These are phyloP conservation scores for Filobasidium uniguttulatum DNA, from an alignment of 1,284 basidiomycete genomes.

Conservation along the genomic window DNA sequence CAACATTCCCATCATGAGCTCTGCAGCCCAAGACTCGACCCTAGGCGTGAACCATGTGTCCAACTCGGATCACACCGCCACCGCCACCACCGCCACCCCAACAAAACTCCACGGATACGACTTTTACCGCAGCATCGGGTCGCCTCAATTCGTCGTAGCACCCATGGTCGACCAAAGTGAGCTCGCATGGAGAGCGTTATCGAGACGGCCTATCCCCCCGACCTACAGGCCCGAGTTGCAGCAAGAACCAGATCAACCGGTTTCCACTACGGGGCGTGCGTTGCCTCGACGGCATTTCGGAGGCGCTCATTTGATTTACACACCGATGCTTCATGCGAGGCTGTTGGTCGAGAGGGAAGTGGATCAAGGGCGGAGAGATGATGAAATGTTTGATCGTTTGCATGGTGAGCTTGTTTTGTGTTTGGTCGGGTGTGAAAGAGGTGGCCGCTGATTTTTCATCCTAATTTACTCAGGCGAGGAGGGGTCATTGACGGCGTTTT, in stretches of 20 bases:
- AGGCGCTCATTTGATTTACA: conserved; percentile 61
- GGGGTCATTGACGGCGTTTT: too few relatives aligned
- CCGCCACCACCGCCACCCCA: conserved; percentile 9
- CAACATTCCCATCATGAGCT: too few relatives aligned
- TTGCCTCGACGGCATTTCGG: conserved; percentile 26
- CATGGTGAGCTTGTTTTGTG: conserved; percentile 54
- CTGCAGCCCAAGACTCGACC: too few relatives aligned
- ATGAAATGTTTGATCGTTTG: conserved; percentile 53
- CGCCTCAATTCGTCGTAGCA: conserved; percentile 76
- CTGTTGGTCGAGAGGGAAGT: conserved; percentile 49
- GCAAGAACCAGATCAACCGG: neutral
- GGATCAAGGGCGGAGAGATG: conserved; percentile 15
- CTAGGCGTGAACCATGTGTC: too few relatives aligned
- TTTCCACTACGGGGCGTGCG: too few relatives aligned
- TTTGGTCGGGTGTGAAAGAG: conserved; percentile 25
- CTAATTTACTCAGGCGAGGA: conserved; percentile 24
- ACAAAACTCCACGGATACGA: conserved; percentile 62
- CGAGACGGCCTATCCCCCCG: conserved; percentile 56
- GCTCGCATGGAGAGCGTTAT: conserved; percentile 83
- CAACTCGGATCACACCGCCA: too few relatives aligned
- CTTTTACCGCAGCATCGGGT: conserved; percentile 67
- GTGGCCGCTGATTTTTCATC: neutral
- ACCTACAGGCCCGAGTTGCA: conserved; percentile 13
- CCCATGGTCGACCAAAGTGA: conserved; percentile 98
- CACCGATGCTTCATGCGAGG: conserved; percentile 96